Evolutionary conservation across 2,329 filamentous ascomycete genomes (phyloP).

Genomic region (Arthrobotrys musiformis): DNA sequence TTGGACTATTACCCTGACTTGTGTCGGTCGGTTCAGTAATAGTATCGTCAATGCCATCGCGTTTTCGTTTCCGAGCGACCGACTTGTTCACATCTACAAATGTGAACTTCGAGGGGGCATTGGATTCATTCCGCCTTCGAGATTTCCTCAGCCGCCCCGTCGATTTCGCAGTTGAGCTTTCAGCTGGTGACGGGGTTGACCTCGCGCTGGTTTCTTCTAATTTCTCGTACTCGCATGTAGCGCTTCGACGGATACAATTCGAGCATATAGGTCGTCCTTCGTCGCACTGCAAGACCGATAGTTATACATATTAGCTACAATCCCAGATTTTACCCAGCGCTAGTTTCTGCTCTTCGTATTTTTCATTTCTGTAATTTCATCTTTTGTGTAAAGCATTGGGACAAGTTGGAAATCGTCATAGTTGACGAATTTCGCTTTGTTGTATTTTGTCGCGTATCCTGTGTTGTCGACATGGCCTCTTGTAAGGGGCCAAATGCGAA

Average conservation of each 20-base stretch:
- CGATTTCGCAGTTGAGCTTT: background rate
- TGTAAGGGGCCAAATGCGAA: background rate
- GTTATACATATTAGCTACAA: background rate
- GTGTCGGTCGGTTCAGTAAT: background rate
- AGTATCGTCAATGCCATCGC: background rate
- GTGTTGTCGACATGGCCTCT: slow-evolving; percentile 18
- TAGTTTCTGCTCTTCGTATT: background rate
- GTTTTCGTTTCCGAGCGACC: slow-evolving; percentile 13
- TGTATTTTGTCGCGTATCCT: slow-evolving; percentile 29
- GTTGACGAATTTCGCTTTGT: background rate
- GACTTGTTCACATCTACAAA: slow-evolving; percentile 30
- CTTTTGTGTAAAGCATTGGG: too few relatives aligned
- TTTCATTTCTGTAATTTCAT: background rate
- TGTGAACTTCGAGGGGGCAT: slow-evolving; percentile 2
- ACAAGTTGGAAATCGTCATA: background rate
- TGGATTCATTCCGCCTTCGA: slow-evolving; percentile 12
- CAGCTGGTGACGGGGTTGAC: background rate
- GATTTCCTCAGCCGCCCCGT: slow-evolving; percentile 12
- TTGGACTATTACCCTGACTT: background rate
- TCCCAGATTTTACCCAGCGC: too few relatives aligned
- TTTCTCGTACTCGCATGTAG: slow-evolving; percentile 21
- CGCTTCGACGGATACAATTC: slow-evolving; percentile 41
- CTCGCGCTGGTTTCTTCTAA: background rate
- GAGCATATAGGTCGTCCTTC: slow-evolving; percentile 30
- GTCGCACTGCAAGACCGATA: slow-evolving; percentile 25